Base-by-base conservation (phyloP, 2,329 filamentous ascomycete species). In the Aspergillus chevalieri region DNA sequence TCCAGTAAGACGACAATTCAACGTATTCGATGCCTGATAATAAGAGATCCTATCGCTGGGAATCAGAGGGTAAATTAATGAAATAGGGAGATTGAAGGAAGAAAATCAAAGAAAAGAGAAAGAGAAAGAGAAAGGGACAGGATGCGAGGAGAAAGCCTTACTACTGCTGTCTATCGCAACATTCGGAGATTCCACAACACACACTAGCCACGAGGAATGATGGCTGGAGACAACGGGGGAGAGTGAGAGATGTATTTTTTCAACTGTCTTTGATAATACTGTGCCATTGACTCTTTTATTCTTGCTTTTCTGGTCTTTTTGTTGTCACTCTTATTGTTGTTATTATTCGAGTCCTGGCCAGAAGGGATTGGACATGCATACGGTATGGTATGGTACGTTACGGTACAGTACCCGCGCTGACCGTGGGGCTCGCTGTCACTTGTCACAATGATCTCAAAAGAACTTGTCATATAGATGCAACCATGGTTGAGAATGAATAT, bases 61-160 rank as follows among this genome's bases (percentile, higher is more conserved):
- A 30, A 30, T 30, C 5, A 30, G 10, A 30, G 26, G 26, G 9
- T 10, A 10, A 12, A 14, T 17, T 42, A n/a, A 42, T 39, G 28
- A 39, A 28, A 26, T 2, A 36, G 26, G 9, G 10, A 12, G 21
- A 47, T 22, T 21, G 34, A 14, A 45, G 28, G 21, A 48, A 51
- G 44, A 50, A 47, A 47, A 43, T 34, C 15, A 45, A 47, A 45
- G 41, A 33, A 41, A 36, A 44, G 19, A 47, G 41, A 44, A 47
- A 44, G 19, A 47, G 41, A 44, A 47, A 50, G n/a, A 46, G 44
- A 42, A 46, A 45, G 47, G 43, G 46, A 50, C 47, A 28, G 45
- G 53, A 39, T 44, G 50, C 19, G 55, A 53, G 36, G 49, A 42
- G 38, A 47, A 47, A 19, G 44, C 34, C 15, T n/a, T 36, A 36